Evolutionary conservation across 2,329 filamentous ascomycete species (phyloP).

Genomic region (Coniochaeta sp.): DNA sequence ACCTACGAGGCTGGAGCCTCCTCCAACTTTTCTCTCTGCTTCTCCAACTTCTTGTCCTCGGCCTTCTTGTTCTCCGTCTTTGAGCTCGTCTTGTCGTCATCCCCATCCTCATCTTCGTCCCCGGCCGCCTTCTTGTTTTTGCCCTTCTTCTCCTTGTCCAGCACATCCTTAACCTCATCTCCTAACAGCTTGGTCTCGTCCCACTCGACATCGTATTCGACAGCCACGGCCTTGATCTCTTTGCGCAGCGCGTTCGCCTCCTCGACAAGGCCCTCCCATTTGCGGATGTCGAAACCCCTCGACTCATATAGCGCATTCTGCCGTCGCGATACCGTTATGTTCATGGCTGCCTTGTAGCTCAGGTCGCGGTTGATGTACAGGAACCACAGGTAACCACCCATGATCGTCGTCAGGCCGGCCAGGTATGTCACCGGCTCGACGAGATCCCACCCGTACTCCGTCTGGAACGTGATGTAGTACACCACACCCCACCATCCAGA

Average conservation of each 20-base stretch:
- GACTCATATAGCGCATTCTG: constrained; percentile 70
- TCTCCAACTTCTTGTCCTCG: constrained; percentile 12
- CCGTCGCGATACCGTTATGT: constrained; percentile 73
- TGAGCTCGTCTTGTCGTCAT: constrained; percentile 18
- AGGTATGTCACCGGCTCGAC: constrained; percentile 90
- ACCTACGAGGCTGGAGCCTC: background rate
- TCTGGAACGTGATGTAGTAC: constrained; percentile 65
- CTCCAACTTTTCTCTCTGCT: constrained; percentile 13
- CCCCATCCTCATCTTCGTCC: constrained; percentile 28
- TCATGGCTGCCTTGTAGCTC: constrained; percentile 78
- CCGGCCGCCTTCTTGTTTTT: constrained; percentile 30
- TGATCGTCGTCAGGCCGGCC: constrained; percentile 76
- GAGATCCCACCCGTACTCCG: constrained; percentile 79
- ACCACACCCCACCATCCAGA: constrained; percentile 76
- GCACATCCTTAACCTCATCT: constrained; percentile 52
- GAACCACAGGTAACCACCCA: constrained; percentile 90
- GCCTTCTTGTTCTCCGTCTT: constrained; percentile 17
- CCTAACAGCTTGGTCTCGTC: constrained; percentile 69
- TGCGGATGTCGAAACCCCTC: constrained; percentile 65
- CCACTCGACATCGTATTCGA: constrained; percentile 89
- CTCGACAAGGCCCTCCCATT: constrained; percentile 73
- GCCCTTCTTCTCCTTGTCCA: constrained; percentile 39
- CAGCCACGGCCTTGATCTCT: constrained; percentile 74
- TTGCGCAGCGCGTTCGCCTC: constrained; percentile 70
- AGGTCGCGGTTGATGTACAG: constrained; percentile 87